These are phyloP conservation scores for Ogataea pilisensis DNA, from an alignment of 805 yeast species.

Conservation along the genomic window DNA sequence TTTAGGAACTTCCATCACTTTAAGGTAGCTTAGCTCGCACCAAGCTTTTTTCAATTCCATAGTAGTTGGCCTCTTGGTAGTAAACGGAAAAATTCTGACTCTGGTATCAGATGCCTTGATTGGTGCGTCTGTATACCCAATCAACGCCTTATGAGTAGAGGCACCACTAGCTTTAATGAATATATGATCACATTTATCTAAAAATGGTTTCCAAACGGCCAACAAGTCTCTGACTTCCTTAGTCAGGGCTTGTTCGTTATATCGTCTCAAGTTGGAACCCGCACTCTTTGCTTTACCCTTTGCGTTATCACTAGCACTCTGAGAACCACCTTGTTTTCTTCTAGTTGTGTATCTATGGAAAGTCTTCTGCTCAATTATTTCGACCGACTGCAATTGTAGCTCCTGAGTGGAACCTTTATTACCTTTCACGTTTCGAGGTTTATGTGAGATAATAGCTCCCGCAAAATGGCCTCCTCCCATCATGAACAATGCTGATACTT, in stretches of 20 bases:
- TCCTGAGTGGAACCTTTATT: conserved; percentile 46
- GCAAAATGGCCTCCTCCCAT: conserved; percentile 98
- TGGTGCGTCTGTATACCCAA: conserved; percentile 62
- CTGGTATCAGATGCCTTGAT: conserved; percentile 53
- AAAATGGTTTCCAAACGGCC: conserved; percentile 55
- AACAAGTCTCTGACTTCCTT: conserved; percentile 73
- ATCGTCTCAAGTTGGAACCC: conserved; percentile 84
- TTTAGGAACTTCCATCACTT: conserved; percentile 52
- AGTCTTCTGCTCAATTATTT: conserved; percentile 70
- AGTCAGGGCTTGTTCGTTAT: conserved; percentile 80
- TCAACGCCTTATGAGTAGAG: conserved; percentile 55
- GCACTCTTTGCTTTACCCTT: conserved; percentile 96
- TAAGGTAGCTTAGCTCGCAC: conserved; percentile 66
- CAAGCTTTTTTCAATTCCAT: conserved; percentile 80
- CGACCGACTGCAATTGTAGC: conserved; percentile 59
- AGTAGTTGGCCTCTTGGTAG: conserved; percentile 83
- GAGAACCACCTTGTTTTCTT: conserved; percentile 97
- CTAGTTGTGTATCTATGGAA: conserved; percentile 95
- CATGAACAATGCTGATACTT: conserved; percentile 79
- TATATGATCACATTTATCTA: conserved; percentile 62
- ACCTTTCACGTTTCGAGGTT: conserved; percentile 52
- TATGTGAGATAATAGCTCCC: conserved; percentile 84
- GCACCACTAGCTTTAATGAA: conserved; percentile 80
- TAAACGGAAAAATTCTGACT: conserved; percentile 74
- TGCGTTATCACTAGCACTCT: conserved; percentile 86